A percentile compares a stretch with the other conserved stretches of the same genome.
phyloP scores from a whole-genome alignment of 106 monocot species.

The Platanthera zijinensis region DNA sequence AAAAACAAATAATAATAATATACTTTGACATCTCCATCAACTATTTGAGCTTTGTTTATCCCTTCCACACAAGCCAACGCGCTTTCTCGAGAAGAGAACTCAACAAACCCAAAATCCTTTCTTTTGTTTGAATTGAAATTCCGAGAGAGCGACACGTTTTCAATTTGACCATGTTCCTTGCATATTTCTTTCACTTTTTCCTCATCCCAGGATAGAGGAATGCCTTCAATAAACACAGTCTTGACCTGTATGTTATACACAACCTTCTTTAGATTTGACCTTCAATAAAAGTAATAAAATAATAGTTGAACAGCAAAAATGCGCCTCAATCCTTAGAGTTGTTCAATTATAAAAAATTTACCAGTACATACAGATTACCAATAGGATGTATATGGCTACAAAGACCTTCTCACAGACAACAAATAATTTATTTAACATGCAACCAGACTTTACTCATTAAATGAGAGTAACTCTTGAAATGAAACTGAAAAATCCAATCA shows the following conservation, averaged over 20 bases:
- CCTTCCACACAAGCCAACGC: constrained; percentile 60
- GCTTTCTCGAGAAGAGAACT: constrained; percentile 44
- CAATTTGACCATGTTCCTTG: constrained; percentile 40
- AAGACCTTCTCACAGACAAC: neutral
- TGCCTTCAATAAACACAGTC: constrained; percentile 43
- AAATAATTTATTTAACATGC: neutral
- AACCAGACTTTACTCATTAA: neutral
- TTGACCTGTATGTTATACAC: constrained; percentile 26
- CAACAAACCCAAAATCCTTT: constrained; percentile 64
- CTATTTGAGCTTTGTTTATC: constrained; percentile 37
- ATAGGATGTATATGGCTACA: neutral
- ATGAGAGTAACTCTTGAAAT: neutral
- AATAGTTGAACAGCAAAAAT: neutral
- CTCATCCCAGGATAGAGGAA: constrained; percentile 61
- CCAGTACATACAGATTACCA: neutral
- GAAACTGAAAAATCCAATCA: neutral
- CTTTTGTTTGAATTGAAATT: constrained; percentile 25
- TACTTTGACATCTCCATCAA: constrained; percentile 45
- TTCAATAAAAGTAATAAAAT: neutral
- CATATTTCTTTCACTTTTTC: constrained; percentile 43
- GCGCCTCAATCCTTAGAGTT: neutral
- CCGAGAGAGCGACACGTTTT: constrained; percentile 32
- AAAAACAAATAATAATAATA: constrained; percentile 1
- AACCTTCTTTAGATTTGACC: neutral
- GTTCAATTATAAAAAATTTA: neutral